Base-by-base conservation (phyloP, 345 rosid genomes). In the Hibiscus mutabilis region DNA sequence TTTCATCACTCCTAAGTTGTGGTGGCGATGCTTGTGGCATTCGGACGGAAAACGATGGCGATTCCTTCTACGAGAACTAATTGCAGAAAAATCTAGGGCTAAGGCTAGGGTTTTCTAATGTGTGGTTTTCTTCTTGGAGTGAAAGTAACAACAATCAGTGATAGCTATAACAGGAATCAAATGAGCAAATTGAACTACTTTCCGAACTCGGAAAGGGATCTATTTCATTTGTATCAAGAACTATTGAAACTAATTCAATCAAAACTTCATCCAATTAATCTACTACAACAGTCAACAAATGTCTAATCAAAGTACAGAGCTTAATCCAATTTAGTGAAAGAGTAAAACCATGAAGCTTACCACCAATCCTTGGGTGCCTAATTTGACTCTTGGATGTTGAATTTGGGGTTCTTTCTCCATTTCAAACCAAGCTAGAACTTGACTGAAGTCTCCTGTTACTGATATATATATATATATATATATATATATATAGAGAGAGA, bases 11-110 rank as follows among this genome's bases (percentile, higher is more conserved):
- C 75, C 73, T 76, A 55, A 37, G 15, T 59, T 86, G 69, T 79
- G 77, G 69, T 84, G 99, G 61, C 94, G 94, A 75, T 90, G 92
- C 74, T 95, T 90, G 76, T 83, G 93, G 12, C 91, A 89, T 74
- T 74, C 83, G 7, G 85, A 74, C 62, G 84, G n/a, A 55, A 83
- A 85, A 25, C 88, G 90, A 58, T 79, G 88, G 79, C 87, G 93
- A 84, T 91, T 92, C 74, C 88, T 86, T 75, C 74, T 81, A 71
- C 75, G 86, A 65, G 88, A 81, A 62, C n/a, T 57, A 51, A 73
- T 71, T 66, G 77, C 62, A 60, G 19, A 35, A 29, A 61, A 79
- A 61, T 69, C 77, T 80, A 84, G 86, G 82, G 82, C 56, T 84
- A 79, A 75, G 84, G 66, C 68, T 76, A 62, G 72, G 73, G 76